phyloP scores from a whole-genome alignment of 257 asterid species.

The Catharanthus roseus region DNA sequence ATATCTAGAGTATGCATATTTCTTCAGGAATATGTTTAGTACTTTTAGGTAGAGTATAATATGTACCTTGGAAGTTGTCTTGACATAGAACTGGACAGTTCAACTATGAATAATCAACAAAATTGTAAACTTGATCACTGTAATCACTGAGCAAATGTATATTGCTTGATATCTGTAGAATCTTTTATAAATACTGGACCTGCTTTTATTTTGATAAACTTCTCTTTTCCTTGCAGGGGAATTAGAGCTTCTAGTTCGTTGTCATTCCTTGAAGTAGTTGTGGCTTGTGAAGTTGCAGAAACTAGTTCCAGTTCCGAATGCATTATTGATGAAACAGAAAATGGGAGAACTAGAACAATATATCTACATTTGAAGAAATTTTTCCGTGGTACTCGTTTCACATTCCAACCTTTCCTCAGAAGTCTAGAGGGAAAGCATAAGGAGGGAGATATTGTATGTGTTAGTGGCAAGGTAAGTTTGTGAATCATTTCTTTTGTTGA shows the following conservation, averaged over 20 bases:
- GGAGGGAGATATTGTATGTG: conserved; percentile 81
- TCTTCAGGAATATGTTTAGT: not conserved
- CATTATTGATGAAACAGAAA: conserved; percentile 34
- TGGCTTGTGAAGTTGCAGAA: conserved; percentile 73
- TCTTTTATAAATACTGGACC: not conserved
- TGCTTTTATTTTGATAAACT: not conserved
- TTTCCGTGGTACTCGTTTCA: conserved; percentile 92
- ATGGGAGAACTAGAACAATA: conserved; percentile 39
- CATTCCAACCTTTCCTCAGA: conserved; percentile 68
- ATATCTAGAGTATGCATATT: not conserved
- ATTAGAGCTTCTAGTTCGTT: conserved; percentile 71
- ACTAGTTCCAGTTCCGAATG: conserved; percentile 35
- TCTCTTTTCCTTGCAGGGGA: conserved; percentile 46
- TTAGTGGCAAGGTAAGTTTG: conserved; percentile 88
- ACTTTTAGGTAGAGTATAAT: not conserved
- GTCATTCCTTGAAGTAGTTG: conserved; percentile 81
- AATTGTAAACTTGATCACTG: not conserved
- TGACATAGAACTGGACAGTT: not conserved
- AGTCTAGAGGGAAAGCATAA: conserved; percentile 73
- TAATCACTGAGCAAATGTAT: not conserved
- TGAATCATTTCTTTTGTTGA: conserved; percentile 6
- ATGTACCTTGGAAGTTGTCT: not conserved
- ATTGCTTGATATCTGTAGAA: not conserved
- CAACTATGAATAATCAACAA: not conserved
- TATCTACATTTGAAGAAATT: conserved; percentile 83